Evolutionary conservation across 331 rosid species (phyloP).

Genomic region (Dryas integrifolia): DNA sequence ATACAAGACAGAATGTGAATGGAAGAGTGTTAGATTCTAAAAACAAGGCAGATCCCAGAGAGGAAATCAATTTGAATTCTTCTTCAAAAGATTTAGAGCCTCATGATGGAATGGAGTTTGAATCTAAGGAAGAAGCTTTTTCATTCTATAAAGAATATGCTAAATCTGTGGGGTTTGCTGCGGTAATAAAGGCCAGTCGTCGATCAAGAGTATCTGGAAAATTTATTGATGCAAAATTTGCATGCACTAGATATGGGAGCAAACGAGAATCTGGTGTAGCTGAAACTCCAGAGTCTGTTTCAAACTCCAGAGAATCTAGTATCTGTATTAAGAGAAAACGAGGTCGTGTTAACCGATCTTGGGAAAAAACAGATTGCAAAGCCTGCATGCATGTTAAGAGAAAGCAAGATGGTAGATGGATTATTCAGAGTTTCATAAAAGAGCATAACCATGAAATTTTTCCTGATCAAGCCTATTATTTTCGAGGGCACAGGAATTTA

Average conservation of each 20-base stretch:
- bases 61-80: conserved; percentile 37
- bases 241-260: conserved; percentile 43
- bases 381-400: conserved; percentile 49
- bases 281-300: conserved; percentile 27
- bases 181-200: conserved; percentile 43
- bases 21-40: conserved; percentile 10
- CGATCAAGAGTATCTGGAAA: conserved; percentile 46
- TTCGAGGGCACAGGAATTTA: conserved; percentile 35
- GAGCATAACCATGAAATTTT: conserved; percentile 49
- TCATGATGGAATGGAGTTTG: conserved; percentile 46
- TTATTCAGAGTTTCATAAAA: conserved; percentile 31
- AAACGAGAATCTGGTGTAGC: conserved; percentile 27
- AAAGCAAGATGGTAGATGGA: conserved; percentile 42
- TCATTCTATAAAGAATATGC: conserved; percentile 44
- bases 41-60: conserved; percentile 20
- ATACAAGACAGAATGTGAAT: conserved; percentile 23
- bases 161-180: conserved; percentile 41
- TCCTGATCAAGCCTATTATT: conserved; percentile 38
- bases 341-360: conserved; percentile 35
- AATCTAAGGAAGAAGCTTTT: conserved; percentile 46
- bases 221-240: conserved; percentile 48
- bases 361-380: conserved; percentile 49
- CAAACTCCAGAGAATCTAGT: conserved; percentile 18
- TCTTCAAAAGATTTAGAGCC: conserved; percentile 38
- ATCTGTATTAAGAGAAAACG: conserved; percentile 38